Evolutionary conservation across 1,139 yeast species (phyloP).

Genomic region (Ogataea hybrid): DNA sequence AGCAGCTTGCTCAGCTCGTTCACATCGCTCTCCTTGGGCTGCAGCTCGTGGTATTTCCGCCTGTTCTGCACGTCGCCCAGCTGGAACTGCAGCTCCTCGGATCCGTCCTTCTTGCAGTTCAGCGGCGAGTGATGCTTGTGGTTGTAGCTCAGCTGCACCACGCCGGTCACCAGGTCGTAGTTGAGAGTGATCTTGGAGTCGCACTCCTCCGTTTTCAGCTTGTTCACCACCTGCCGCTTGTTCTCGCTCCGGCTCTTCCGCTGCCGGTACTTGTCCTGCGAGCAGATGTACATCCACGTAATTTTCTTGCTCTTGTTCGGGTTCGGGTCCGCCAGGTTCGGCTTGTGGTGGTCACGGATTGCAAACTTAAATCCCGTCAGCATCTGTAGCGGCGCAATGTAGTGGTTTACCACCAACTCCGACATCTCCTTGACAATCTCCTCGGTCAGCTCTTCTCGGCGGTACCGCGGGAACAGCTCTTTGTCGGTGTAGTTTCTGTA

Average conservation of each 20-base stretch:
- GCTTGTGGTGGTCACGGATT: slow-evolving; percentile 41
- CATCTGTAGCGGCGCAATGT: slow-evolving; percentile 38
- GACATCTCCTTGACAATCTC: slow-evolving; percentile 35
- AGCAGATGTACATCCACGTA: slow-evolving; percentile 41
- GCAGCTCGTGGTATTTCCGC: slow-evolving; percentile 16
- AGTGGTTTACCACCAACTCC: slow-evolving; percentile 33
- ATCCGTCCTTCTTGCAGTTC: slow-evolving; percentile 24
- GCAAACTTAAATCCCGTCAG: slow-evolving; percentile 41
- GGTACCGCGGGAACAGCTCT: slow-evolving; percentile 32
- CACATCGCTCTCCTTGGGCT: slow-evolving; percentile 16
- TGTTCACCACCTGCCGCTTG: slow-evolving; percentile 36
- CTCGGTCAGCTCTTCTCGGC: slow-evolving; percentile 29
- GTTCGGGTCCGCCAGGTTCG: slow-evolving; percentile 29
- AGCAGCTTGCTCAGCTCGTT: slow-evolving; percentile 21
- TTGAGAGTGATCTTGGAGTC: slow-evolving; percentile 37
- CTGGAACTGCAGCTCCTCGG: slow-evolving; percentile 18
- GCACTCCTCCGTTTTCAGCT: slow-evolving; percentile 39
- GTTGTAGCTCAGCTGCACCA: slow-evolving; percentile 34
- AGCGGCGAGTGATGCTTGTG: slow-evolving; percentile 39
- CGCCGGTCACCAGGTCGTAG: slow-evolving; percentile 37
- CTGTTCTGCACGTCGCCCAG: slow-evolving; percentile 11
- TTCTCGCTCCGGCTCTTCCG: slow-evolving; percentile 39
- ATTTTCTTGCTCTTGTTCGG: slow-evolving; percentile 39
- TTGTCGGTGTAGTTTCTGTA: slow-evolving; percentile 33
- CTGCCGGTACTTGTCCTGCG: slow-evolving; percentile 40